These are phyloP conservation scores for Pseudocercospora pini-densiflorae DNA, from an alignment of 2,329 filamentous ascomycete species.

Conservation along the genomic window DNA sequence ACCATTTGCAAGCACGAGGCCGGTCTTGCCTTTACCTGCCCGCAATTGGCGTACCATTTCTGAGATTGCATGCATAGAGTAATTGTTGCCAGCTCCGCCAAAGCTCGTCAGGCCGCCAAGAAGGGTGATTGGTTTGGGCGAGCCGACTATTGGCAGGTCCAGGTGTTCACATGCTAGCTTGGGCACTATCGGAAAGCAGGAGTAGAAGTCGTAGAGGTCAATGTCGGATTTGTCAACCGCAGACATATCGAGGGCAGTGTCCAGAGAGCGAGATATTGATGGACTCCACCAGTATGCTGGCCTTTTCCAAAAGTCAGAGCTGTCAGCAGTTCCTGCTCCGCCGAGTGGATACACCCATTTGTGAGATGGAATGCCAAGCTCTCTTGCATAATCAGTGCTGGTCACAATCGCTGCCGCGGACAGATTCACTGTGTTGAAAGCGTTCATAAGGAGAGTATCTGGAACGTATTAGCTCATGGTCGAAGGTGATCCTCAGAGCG, in stretches of 20 bases:
- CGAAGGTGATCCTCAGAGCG: background rate
- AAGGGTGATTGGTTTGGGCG: slow-evolving; percentile 61
- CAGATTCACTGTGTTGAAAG: slow-evolving; percentile 71
- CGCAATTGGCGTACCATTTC: slow-evolving; percentile 62
- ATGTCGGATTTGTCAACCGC: slow-evolving; percentile 56
- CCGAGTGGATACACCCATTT: slow-evolving; percentile 69
- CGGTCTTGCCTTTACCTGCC: slow-evolving; percentile 50
- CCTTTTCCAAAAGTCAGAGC: slow-evolving; percentile 65
- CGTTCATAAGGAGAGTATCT: slow-evolving; percentile 70
- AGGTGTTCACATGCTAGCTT: slow-evolving; percentile 68
- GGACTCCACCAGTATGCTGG: slow-evolving; percentile 63
- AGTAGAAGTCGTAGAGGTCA: slow-evolving; percentile 68
- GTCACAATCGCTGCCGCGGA: slow-evolving; percentile 66
- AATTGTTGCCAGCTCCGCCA: slow-evolving; percentile 73
- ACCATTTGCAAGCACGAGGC: slow-evolving; percentile 68
- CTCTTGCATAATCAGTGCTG: slow-evolving; percentile 57
- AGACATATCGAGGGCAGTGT: slow-evolving; percentile 57
- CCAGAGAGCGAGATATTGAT: slow-evolving; percentile 62
- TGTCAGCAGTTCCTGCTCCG: slow-evolving; percentile 66
- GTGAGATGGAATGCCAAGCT: slow-evolving; percentile 58
- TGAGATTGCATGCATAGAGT: slow-evolving; percentile 67
- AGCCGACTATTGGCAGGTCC: slow-evolving; percentile 50
- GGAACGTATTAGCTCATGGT: background rate
- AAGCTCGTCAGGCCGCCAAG: slow-evolving; percentile 71
- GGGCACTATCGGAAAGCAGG: slow-evolving; percentile 71